A percentile compares a stretch with the other conserved stretches of the same genome.
Evolutionary conservation across 2,329 filamentous ascomycete genomes (phyloP).

Genomic region (Pseudopyrenochaeta lycopersici): DNA sequence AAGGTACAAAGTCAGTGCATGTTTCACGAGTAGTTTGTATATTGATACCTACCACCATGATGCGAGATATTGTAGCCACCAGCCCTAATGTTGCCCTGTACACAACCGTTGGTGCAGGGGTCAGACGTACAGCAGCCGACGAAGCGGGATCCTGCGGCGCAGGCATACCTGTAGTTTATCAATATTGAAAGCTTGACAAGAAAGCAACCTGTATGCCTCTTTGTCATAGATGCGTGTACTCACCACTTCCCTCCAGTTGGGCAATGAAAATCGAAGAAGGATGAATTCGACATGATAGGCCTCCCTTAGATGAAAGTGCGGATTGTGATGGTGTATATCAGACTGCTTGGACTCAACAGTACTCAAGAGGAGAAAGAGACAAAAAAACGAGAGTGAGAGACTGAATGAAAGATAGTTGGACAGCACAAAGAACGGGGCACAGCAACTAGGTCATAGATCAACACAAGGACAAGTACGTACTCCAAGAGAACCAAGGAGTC

Average conservation of each 20-base stretch:
- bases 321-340: background rate
- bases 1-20: background rate
- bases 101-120: constrained; percentile 51
- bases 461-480: constrained; percentile 8
- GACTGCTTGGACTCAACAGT: background rate
- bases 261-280: constrained; percentile 31
- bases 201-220: background rate
- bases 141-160: constrained; percentile 40
- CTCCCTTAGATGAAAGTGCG: background rate
- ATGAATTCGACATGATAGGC: constrained; percentile 10
- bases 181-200: background rate
- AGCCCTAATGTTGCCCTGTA: constrained; percentile 40
- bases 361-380: constrained; percentile 4
- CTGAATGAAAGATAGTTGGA: constrained; percentile 6
- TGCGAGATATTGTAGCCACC: constrained; percentile 44
- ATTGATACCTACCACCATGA: constrained; percentile 22
- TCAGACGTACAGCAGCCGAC: constrained; percentile 53
- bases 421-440: constrained; percentile 12
- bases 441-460: constrained; percentile 13
- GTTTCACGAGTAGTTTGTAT: no score
- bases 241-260: constrained; percentile 33
- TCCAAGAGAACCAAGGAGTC: constrained; percentile 4
- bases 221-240: background rate
- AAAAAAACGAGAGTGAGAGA: constrained; percentile 10
- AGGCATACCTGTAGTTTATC: constrained; percentile 32